Conservation (phyloP, 345 rosid genomes). For the Heritiera fomes region DNA sequence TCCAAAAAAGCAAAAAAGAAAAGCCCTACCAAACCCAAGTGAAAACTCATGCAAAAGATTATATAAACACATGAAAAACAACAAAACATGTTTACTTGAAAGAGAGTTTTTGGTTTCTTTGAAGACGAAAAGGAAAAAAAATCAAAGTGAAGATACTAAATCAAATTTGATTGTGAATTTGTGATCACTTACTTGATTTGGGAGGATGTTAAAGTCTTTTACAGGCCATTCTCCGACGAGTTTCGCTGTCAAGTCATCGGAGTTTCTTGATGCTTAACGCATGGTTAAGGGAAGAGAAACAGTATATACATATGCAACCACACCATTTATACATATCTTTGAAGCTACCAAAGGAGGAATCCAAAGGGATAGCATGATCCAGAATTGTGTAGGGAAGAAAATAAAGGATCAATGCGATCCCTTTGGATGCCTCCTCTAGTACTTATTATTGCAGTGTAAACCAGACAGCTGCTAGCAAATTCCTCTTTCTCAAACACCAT, state of each 20-base stretch:
- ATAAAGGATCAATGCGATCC: conserved; percentile 99
- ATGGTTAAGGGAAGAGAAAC: not conserved
- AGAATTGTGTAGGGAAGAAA: not conserved
- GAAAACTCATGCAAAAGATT: conserved; percentile 6
- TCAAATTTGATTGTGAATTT: not conserved
- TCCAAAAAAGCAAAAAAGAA: not conserved
- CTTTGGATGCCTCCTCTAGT: conserved; percentile 91
- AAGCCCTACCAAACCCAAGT: conserved; percentile 8
- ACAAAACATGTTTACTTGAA: not conserved
- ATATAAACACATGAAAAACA: not conserved
- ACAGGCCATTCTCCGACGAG: not conserved
- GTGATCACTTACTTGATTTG: conserved; percentile 11
- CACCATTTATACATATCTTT: not conserved
- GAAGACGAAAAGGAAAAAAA: not conserved
- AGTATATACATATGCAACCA: not conserved
- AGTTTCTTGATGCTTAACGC: not conserved
- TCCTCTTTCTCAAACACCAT: not conserved
- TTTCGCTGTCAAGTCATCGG: not conserved
- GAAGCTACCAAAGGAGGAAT: conserved; percentile 78
- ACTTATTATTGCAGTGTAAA: conserved; percentile 52
- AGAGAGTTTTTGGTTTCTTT: not conserved
- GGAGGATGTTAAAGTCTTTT: not conserved
- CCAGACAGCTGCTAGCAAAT: not conserved
- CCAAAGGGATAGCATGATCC: conserved; percentile 98
- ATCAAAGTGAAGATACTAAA: not conserved